Base-by-base conservation (phyloP, 345 rosid genomes). In the Salix caprea region DNA sequence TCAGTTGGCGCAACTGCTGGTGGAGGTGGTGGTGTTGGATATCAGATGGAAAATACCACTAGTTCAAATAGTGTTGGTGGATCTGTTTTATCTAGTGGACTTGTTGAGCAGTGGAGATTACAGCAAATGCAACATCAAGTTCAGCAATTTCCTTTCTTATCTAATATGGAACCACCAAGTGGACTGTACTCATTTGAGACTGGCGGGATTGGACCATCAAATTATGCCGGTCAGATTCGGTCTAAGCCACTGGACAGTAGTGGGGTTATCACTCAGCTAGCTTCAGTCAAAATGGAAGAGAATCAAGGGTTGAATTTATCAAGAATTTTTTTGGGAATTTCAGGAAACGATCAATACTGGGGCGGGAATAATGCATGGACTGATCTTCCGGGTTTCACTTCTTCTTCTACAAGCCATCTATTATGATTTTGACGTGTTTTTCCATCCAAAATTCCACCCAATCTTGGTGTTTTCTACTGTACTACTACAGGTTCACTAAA, bases 271-370 rank as follows among this genome's bases (percentile, higher is more conserved):
- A 16, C 73, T 46, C 70, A 76, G 26, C 56, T 64, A 28, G 67
- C 81, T 4, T 50, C 74, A 5, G 83, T 84, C 64, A 87, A 87
- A 78, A 78, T 72, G 86, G 92, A 89, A 74, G 89, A 78, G 7
- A 79, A 56, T 66, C 85, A 71, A 73, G 79, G 84, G 58, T 26
- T 86, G 80, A 82, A 86, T 82, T 77, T 77, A 67, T 86, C 92
- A 15, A 87, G 84, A 73, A 87, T 82, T 60, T 86, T 85, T 66
- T 67, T 79, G 75, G 84, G 85, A 37, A 54, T 84, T 58, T 71
- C 88, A n/a, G 89, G 84, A 6, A 82, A 70, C 79, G 78, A 87
- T 80, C 88, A 81, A 39, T 79, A 67, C 48, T 89, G 88, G 90
- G 28, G 79, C 69, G 77, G 76, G 4, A 65, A 34, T 70, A 84